Evolutionary conservation across 345 rosid genomes (phyloP).

Genomic region (Rubroshorea leprosula): DNA sequence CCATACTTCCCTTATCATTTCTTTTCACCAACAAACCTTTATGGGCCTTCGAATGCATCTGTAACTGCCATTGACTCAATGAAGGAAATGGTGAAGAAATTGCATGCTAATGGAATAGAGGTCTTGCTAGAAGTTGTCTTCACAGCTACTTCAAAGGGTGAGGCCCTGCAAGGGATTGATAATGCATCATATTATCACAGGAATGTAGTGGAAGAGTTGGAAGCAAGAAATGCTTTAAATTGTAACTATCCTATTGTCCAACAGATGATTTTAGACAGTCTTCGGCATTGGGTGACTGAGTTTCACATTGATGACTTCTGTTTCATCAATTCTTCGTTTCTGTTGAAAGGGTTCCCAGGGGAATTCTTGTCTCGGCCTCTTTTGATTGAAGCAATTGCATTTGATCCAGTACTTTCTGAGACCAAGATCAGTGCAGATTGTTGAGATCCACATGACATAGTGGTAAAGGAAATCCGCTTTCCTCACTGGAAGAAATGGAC

Average conservation of each 20-base stretch:
- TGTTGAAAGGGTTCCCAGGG: constrained; percentile 63
- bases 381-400: constrained; percentile 78
- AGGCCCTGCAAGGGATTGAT: constrained; percentile 70
- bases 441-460: constrained; percentile 50
- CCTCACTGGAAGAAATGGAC: constrained; percentile 97
- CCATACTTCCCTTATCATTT: constrained; percentile 77
- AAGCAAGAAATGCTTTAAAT: constrained; percentile 45
- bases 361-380: constrained; percentile 78
- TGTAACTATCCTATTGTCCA: constrained; percentile 76
- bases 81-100: constrained; percentile 84
- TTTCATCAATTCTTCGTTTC: constrained; percentile 68
- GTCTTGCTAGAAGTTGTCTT: constrained; percentile 81
- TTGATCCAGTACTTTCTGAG: constrained; percentile 75
- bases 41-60: constrained; percentile 48
- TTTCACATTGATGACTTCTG: constrained; percentile 86
- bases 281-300: constrained; percentile 76
- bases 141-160: constrained; percentile 61
- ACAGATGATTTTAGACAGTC: constrained; percentile 68
- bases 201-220: constrained; percentile 28
- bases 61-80: constrained; percentile 49
- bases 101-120: constrained; percentile 76
- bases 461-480: constrained; percentile 41
- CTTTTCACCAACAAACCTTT: constrained; percentile 54
- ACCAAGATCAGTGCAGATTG: constrained; percentile 75
- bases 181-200: constrained; percentile 52